A percentile compares a stretch with the other conserved stretches of the same genome.
These are phyloP conservation scores for Candida nemodendra DNA, from an alignment of 805 yeast species.

Conservation along the genomic window DNA sequence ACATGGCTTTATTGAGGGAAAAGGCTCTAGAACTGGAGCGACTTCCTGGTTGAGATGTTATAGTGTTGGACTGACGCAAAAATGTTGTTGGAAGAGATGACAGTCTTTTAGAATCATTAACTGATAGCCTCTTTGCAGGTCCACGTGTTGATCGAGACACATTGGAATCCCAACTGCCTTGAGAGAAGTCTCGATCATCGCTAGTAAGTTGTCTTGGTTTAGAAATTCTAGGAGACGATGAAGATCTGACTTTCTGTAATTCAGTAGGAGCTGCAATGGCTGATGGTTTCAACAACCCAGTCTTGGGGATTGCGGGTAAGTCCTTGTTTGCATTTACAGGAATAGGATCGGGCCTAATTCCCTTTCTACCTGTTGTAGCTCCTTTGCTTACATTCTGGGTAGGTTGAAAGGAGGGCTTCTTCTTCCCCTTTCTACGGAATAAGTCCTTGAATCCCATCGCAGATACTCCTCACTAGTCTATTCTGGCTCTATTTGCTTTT, in stretches of 20 bases:
- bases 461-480: too few species aligned
- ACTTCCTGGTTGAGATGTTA: conserved; percentile 13
- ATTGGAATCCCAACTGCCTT: conserved; percentile 1
- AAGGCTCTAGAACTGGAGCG: conserved; percentile 17
- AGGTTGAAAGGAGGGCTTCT: background rate
- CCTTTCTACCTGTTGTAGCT: background rate
- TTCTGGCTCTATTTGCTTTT: too few species aligned
- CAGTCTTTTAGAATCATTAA: conserved; percentile 21
- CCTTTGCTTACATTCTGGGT: too few species aligned
- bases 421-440: conserved; percentile 9
- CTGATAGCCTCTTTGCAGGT: conserved; percentile 1
- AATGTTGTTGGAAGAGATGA: conserved; percentile 33
- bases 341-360: background rate
- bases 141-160: background rate
- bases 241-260: background rate
- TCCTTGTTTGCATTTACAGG: background rate
- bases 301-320: background rate
- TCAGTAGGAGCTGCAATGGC: background rate
- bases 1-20: conserved; percentile 15
- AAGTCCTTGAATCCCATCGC: conserved; percentile 16
- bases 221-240: background rate
- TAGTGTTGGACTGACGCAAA: conserved; percentile 25
- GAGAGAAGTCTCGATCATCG: background rate
- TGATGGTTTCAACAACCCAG: background rate
- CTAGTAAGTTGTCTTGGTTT: conserved; percentile 4